These are phyloP conservation scores for Aspergillus pseudoviridinutans DNA, from an alignment of 2,329 filamentous ascomycete species.

Conservation along the genomic window DNA sequence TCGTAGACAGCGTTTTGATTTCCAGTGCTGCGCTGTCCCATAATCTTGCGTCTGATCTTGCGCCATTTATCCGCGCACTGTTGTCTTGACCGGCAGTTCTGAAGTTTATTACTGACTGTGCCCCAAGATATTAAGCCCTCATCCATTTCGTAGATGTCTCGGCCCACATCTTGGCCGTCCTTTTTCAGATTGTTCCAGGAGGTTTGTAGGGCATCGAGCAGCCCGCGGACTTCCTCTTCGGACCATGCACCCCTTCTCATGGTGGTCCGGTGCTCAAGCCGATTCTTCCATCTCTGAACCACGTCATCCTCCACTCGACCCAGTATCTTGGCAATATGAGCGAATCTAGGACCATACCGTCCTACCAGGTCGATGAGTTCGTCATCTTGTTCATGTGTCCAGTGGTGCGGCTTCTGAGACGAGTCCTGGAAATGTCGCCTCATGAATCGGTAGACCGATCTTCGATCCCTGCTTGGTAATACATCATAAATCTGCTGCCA, in stretches of 20 bases:
- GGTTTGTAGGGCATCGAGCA: conserved; percentile 26
- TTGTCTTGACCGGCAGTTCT: conserved; percentile 32
- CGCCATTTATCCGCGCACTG: conserved; percentile 41
- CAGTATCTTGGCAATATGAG: conserved; percentile 34
- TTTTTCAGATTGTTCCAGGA: conserved; percentile 19
- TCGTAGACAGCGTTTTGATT: conserved; percentile 24
- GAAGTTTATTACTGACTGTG: conserved; percentile 25
- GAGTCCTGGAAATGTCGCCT: conserved; percentile 40
- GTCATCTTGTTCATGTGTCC: conserved; percentile 39
- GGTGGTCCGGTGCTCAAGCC: conserved; percentile 33
- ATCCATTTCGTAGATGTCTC: conserved; percentile 35
- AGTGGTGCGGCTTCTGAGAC: conserved; percentile 34
- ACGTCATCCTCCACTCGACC: conserved; percentile 40
- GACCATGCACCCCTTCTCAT: conserved; percentile 37
- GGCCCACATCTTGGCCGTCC: conserved; percentile 20
- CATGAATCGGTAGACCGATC: conserved; percentile 41
- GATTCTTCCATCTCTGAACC: conserved; percentile 42
- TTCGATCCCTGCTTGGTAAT: conserved; percentile 33
- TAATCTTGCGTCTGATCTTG: conserved; percentile 25
- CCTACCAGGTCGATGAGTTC: conserved; percentile 33
- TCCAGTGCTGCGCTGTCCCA: conserved; percentile 16
- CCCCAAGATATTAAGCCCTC: conserved; percentile 32
- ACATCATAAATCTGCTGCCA: conserved; percentile 33
- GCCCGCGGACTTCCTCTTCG: conserved; percentile 25
- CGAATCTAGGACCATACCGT: conserved; percentile 33